Evolutionary conservation across 495 filamentous ascomycete species (phyloP), one percentile per base, ranked within the genome.

Genomic region (Tuber umbilicatum): DNA sequence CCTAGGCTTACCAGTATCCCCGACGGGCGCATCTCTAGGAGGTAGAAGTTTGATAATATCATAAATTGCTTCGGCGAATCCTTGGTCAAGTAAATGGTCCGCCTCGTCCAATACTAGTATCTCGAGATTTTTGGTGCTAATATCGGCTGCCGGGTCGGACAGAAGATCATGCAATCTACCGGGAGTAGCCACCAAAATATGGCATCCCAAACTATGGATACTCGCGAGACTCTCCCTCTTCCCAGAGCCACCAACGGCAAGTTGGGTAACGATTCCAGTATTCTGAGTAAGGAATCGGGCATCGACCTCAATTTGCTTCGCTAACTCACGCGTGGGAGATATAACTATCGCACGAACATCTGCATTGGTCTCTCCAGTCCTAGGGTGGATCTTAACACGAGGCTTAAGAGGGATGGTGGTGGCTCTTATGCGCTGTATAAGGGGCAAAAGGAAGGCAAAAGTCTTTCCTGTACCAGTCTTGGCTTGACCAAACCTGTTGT

Each of bases 61-160:
- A 41, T 87, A 83, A 74, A 99, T 91, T 35, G 92, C 93, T 2
- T 86, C 86, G n/a, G 89, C 85, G 83, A 99, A 99, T 0, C 96
- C 96, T 75, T 92, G 87, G 78, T 99, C 95, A 60, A 99, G 85
- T 75, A 99, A 88, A 64, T 95, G 88, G 84, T 99, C 95, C 1
- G 94, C 96, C 84, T 99, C 95, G 79, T 99, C 95, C 45, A 99
- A 86, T 50, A 97, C 95, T 35, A 99, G 84, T n/a, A 90, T 88
- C 70, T 88, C 88, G 64, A 97, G 84, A 17, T 89, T 89, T 19
- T 93, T 92, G 10, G 92, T 91, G 14, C 84, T 83, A n/a, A 99
- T 87, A 45, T 89, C 86, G 73, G 85, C 88, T 47, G 81, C 79
- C 0, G 83, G 85, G 80, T 97, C 94, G 0, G 88, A 88, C 21